Evolutionary conservation across 352 stramenopile genomes (phyloP), one percentile per base, ranked within the genome.

Genomic region (Phytophthora palmivora): DNA sequence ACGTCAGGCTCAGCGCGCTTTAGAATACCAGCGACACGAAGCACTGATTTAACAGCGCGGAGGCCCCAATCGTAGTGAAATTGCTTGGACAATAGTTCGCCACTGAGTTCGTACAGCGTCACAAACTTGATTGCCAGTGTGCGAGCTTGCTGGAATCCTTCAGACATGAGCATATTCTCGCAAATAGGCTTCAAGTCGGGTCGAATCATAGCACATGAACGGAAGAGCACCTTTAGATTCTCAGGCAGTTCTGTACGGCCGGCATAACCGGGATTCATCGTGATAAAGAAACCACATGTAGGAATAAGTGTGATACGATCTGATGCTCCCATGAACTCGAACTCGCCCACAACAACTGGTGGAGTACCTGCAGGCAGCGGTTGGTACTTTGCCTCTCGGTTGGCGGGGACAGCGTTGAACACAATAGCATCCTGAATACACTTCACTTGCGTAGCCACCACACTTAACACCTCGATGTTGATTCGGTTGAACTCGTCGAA

Each of bases 311-410:
- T 94, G 62, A 95, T 95, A 6, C 84, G 79, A 46, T 96, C 88
- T 0, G 87, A 94, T 7, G 84, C 77, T 0, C 87, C 88, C 86
- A 96, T 95, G 48, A 96, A 96, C 49, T 94, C 87, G 30, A 94
- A 96, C 43, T 95, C 84, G 0, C 87, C 87, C 0, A 96, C 87
- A 6, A 95, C 82, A 10, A 95, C 83, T 0, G 96, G 96, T 0
- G 97, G 97, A 4, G 96, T 98, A 4, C 97, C 97, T 11, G 91
- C 89, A 8, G 95, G 94, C 15, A 97, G 54, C 33, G 88, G 80
- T 63, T 98, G 94, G 60, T 98, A 99, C 78, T 99, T 97, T 39
- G 85, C 68, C 18, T 98, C 95, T 41, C 97, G 88, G 64, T 99
- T 99, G 33, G 86, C 78, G 5, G 96, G 92, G 18, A 98, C 86